Base-by-base conservation (phyloP, 257 asterid genomes). In the Penstemon barbatus region DNA sequence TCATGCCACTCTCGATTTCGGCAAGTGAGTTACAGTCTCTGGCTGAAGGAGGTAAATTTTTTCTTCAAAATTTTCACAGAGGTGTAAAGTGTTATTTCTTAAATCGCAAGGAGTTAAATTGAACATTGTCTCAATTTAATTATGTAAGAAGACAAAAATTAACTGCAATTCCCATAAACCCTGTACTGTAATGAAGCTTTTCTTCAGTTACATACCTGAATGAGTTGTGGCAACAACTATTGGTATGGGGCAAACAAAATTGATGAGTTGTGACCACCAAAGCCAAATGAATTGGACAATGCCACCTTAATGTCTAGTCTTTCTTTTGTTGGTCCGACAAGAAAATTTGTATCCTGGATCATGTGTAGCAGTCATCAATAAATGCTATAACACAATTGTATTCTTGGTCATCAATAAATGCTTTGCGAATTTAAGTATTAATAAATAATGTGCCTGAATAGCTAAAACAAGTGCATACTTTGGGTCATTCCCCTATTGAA, bases 201-300 rank as follows among this genome's bases (percentile, higher is more conserved):
- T 15, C 54, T 49, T 10, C 54, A 49, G 62, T 44, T 61, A 37
- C 83, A 52, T 85, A 89, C 89, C 92, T 50, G 43, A 65, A 42
- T 69, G 64, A 61, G 61, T 71, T 60, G 64, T 61, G 64, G 6
- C 33, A 25, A 25, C 33, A 25, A 2, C 33, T 25, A 25, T 25
- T 25, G 68, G 82, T 71, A 89, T 3, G 98, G 96, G 65, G 98
- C 93, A 60, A 91, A 91, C 70, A 91, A 76, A 58, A 91, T 89
- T 25, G 98, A 91, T 11, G 98, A 91, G 71, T 91, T 91, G 71
- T 91, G 98, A 63, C 98, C 98, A 53, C 98, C 96, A 66, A 91
- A 91, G 44, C 98, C 98, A 65, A 87, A 91, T 44, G 98, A 91
- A 75, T 89, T 91, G 39, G 98, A 91, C 85, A 91, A 55, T 19